phyloP scores from a whole-genome alignment of 495 filamentous ascomycete species.

The Xylaria telfairii region DNA sequence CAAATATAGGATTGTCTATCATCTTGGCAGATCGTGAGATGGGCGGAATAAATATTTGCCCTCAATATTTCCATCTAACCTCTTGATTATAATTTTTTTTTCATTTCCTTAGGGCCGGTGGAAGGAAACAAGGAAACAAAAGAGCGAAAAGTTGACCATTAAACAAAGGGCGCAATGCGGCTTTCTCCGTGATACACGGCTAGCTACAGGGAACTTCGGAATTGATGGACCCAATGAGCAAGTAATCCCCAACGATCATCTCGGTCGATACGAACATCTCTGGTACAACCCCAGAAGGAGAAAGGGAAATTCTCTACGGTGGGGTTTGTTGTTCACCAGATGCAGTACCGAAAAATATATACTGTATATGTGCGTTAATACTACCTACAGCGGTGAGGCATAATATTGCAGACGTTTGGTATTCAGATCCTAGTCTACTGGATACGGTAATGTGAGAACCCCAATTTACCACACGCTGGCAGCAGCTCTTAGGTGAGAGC shows the following conservation, averaged over 20 bases:
- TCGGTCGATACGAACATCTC: not conserved
- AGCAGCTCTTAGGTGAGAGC: not conserved
- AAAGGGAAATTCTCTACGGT: not conserved
- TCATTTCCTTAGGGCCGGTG: not conserved
- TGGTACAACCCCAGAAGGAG: slow-evolving; percentile 11
- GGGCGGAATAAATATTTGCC: not conserved
- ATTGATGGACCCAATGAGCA: not conserved
- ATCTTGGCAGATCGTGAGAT: slow-evolving; percentile 2
- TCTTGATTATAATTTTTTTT: not conserved
- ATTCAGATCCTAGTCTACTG: not conserved
- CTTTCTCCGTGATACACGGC: not conserved
- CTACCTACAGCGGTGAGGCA: not conserved
- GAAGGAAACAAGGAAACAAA: not conserved
- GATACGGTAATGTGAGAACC: not conserved
- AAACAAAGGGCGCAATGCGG: not conserved
- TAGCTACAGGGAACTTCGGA: slow-evolving; percentile 10
- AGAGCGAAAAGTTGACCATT: not conserved
- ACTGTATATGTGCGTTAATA: not conserved
- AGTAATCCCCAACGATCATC: not conserved
- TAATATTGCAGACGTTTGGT: not conserved
- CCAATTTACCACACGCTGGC: not conserved
- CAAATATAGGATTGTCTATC: not conserved
- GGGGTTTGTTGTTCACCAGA: not conserved
- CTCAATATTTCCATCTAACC: not conserved
- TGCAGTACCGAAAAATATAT: not conserved